Percentiles rank a stretch among this genome's conserved stretches.
Evolutionary conservation across 495 filamentous ascomycete genomes (phyloP).

Genomic region (Schizothecium vesticola): DNA sequence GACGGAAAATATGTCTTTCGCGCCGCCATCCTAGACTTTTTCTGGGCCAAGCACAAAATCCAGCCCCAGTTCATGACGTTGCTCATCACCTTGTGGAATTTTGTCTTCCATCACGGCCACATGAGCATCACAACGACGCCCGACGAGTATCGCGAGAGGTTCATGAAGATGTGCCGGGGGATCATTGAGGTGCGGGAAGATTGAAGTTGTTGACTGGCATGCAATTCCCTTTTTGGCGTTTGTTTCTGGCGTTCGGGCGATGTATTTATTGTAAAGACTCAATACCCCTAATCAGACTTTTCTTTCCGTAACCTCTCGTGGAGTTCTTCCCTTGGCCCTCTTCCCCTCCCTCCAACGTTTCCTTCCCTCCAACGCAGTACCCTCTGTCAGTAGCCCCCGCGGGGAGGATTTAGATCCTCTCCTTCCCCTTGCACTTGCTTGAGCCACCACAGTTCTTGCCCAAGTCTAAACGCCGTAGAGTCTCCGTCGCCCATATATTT

Average conservation of each 20-base stretch:
- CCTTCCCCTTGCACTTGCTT: neutral
- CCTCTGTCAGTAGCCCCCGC: neutral
- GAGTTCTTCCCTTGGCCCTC: neutral
- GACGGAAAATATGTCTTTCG: slow-evolving; percentile 62
- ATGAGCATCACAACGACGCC: slow-evolving; percentile 69
- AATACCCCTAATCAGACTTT: neutral
- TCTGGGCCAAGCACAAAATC: slow-evolving; percentile 64
- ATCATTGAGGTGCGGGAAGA: slow-evolving; percentile 48
- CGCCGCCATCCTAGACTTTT: slow-evolving; percentile 60
- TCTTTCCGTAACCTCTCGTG: neutral
- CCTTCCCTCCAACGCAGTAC: too few species aligned
- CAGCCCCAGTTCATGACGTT: slow-evolving; percentile 58
- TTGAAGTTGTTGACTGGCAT: neutral
- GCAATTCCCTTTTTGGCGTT: neutral
- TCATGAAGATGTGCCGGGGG: slow-evolving; percentile 54
- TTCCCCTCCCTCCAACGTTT: neutral
- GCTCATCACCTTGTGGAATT: slow-evolving; percentile 56
- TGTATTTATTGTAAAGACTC: neutral
- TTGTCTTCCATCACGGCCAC: slow-evolving; percentile 49
- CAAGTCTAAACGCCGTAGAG: too few species aligned
- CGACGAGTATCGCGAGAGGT: slow-evolving; percentile 59
- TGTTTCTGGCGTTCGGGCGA: neutral
- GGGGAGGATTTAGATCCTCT: neutral
- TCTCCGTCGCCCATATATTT: neutral
- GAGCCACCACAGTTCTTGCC: too few species aligned